Conservation (phyloP, 2,329 filamentous ascomycete species). For the Drechslerella dactyloides region DNA sequence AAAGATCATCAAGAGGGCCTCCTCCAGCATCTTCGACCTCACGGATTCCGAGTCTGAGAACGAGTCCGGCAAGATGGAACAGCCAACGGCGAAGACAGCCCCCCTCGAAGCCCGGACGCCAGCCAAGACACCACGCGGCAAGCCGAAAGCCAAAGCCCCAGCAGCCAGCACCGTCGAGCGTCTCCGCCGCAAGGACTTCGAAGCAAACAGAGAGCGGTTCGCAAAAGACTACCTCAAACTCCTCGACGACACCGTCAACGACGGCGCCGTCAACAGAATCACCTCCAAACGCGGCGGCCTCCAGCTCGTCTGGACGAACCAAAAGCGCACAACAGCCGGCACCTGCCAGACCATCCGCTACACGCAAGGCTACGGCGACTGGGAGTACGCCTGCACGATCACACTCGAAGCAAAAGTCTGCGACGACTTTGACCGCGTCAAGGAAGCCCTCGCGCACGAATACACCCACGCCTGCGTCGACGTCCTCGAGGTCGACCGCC, state of each 20-base stretch:
- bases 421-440: slow-evolving; percentile 33
- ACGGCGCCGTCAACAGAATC: slow-evolving; percentile 23
- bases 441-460: slow-evolving; percentile 32
- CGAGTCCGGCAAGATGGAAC: background rate
- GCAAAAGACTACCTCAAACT: slow-evolving; percentile 27
- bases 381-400: slow-evolving; percentile 20
- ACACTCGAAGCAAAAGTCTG: slow-evolving; percentile 39
- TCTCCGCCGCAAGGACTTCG: slow-evolving; percentile 22
- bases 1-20: slow-evolving; percentile 32
- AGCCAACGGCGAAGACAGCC: background rate
- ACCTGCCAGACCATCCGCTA: slow-evolving; percentile 29
- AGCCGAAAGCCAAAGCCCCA: slow-evolving; percentile 20
- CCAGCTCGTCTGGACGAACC: slow-evolving; percentile 38
- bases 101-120: background rate
- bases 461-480: slow-evolving; percentile 49
- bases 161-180: slow-evolving; percentile 32
- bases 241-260: slow-evolving; percentile 31
- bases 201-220: slow-evolving; percentile 26
- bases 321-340: slow-evolving; percentile 39
- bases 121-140: slow-evolving; percentile 20
- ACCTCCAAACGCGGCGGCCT: slow-evolving; percentile 29
- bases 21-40: slow-evolving; percentile 39
- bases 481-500: slow-evolving; percentile 33
- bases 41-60: slow-evolving; percentile 34
- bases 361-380: too few relatives aligned